Evolutionary conservation across 176 grass and related monocot genomes (phyloP).

Genomic region (Carex cristatella): DNA sequence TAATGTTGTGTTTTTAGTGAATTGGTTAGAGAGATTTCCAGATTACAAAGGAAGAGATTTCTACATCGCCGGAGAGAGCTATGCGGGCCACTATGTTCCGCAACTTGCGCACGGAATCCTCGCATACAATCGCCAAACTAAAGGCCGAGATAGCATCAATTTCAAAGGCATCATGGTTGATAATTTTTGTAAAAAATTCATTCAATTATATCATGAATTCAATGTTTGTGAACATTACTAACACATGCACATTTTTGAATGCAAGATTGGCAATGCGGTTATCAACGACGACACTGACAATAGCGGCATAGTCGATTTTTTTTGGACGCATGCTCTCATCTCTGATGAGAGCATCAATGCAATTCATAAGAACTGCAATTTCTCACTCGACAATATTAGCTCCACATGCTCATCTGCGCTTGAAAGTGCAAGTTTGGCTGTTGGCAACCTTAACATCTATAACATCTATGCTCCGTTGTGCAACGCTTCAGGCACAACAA

Average conservation of each 20-base stretch:
- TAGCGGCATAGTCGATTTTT: constrained; percentile 67
- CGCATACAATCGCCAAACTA: constrained; percentile 10
- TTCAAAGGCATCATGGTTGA: constrained; percentile 75
- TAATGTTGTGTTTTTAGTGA: constrained; percentile 45
- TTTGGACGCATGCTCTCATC: constrained; percentile 92
- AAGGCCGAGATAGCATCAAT: constrained; percentile 35
- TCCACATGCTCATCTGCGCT: constrained; percentile 19
- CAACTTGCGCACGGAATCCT: constrained; percentile 73
- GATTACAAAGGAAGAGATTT: constrained; percentile 82
- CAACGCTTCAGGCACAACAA: constrained; percentile 18
- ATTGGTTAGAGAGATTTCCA: constrained; percentile 69
- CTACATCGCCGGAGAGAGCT: constrained; percentile 80
- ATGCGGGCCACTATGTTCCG: constrained; percentile 81
- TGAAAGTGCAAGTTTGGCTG: background rate
- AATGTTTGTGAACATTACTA: background rate
- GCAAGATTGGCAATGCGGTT: constrained; percentile 81
- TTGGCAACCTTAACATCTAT: constrained; percentile 58
- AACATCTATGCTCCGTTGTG: constrained; percentile 90
- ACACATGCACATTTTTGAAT: background rate
- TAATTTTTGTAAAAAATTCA: background rate
- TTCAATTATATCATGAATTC: background rate
- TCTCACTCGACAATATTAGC: constrained; percentile 7
- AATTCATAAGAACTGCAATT: constrained; percentile 63
- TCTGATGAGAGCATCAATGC: constrained; percentile 43
- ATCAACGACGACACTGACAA: constrained; percentile 63